Base-by-base conservation (phyloP, 169 alveolate genomes). In the Cryptosporidium sp. region DNA sequence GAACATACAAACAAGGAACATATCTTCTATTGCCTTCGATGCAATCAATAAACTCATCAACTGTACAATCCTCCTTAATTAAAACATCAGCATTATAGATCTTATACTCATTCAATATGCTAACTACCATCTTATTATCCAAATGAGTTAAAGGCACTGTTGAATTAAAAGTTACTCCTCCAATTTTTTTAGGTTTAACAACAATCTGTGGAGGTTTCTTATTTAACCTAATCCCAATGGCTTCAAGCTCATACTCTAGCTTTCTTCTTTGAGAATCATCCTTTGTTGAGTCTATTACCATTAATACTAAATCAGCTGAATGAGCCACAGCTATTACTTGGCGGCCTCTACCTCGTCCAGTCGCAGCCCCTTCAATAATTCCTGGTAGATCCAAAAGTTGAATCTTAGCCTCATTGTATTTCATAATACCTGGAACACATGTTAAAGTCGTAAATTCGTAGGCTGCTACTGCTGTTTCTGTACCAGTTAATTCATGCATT, bases 281-380 rank as follows among this genome's bases (percentile, higher is more conserved):
- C 94, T 97, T 51, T 37, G 89, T 84, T 61, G 93, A 91, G 53
- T 91, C 93, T 33, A 91, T 52, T 12, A 91, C 93, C 95, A 94
- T 94, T 60, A 94, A 61, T 65, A 96, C 94, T 70, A 96, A 87
- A 91, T 96, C 97, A n/a, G 96, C 92, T 48, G 96, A 93, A 75
- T 95, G 85, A 33, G 97, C 97, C 14, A 95, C 98, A 21, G 97
- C 97, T 69, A 97, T 97, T 42, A 97, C 99, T 94, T 97, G 97
- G 85, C 98, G 92, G 52, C 99, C 99, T 73, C 98, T 91, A 56
- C 99, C 99, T 87, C 97, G 94, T 65, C 99, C 99, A 73, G 94
- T 95, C 35, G 98, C 95, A 14, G 99, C 99, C 3, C 99, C 99
- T 85, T 97, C 98, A 61, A 97, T 97, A 70, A 97, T 97, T 67